Conservation (phyloP, 306 rosid species). For the Canavalia gladiata region DNA sequence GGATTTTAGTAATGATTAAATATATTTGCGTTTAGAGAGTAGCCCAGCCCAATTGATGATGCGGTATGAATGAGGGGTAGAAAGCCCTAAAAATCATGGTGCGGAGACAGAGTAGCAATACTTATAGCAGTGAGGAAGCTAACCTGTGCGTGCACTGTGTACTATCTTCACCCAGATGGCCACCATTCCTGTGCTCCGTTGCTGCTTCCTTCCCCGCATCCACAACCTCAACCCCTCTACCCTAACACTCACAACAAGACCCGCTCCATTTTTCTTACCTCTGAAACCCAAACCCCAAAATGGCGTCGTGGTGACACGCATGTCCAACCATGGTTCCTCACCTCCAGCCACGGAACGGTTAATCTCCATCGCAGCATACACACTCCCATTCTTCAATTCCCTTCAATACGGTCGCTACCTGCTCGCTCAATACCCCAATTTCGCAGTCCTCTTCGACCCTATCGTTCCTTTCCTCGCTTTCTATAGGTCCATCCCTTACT, state of each 20-base stretch:
- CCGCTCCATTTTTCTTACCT: background rate
- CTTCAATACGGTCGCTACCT: constrained; percentile 84
- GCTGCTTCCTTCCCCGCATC: background rate
- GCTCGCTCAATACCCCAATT: constrained; percentile 63
- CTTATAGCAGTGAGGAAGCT: background rate
- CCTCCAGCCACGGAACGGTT: constrained; percentile 75
- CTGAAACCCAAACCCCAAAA: constrained; percentile 31
- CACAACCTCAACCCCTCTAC: background rate
- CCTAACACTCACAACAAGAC: background rate
- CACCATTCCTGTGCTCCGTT: constrained; percentile 39
- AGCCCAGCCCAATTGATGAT: background rate
- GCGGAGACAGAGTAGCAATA: background rate
- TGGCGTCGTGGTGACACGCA: constrained; percentile 49
- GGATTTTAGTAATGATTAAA: no score
- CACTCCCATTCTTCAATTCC: constrained; percentile 92
- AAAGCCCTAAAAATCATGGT: background rate
- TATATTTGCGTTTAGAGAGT: no score
- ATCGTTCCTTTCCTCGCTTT: constrained; percentile 72
- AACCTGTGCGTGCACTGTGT: no score
- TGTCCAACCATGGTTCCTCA: constrained; percentile 50
- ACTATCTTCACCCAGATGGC: constrained; percentile 27
- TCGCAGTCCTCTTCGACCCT: constrained; percentile 76
- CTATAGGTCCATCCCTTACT: constrained; percentile 83
- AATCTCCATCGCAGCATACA: constrained; percentile 81
- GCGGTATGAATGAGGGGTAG: background rate